Evolutionary conservation across 192 early-diverging fungal species (phyloP), one percentile per base, ranked within the genome.

Genomic region (Coemansia sp.): DNA sequence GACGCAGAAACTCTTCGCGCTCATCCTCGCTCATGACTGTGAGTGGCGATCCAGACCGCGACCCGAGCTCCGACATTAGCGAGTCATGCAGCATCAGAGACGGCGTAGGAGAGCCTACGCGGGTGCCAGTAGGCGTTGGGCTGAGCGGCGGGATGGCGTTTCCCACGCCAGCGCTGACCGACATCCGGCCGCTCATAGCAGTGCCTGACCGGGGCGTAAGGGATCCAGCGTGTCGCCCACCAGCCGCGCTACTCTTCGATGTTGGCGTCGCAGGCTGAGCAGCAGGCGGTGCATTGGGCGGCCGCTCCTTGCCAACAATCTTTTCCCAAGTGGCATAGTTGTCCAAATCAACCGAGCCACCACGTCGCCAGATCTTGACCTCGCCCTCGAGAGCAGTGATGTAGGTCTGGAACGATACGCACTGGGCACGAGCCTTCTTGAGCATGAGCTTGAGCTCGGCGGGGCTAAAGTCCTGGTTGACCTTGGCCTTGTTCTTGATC

Each of bases 401-500:
- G 76, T 97, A 96, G 11, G 85, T 85, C 67, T 96, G 92, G 68
- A 93, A 92, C 2, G 88, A 85, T 16, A 91, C 79, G 24, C 91
- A 84, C 65, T 96, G 91, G 2, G 83, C 71, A 63, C 96, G 95
- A 42, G 91, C 86, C 74, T 91, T 92, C 80, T 96, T 98, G 66
- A 99, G 86, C 61, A 97, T 80, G 3, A 84, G 84, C 85, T 99
- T 99, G 78, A 99, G 91, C 75, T 99, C 98, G 14, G 90, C 88
- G 3, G 94, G 89, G 51, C 89, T 92, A 53, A 97, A 88, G 77
- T 99, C 98, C 60, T 94, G 91, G 78, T 99, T 99, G 74, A 99
- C 87, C 86, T 95, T 96, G 76, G 98, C 96, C 87, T 98, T 98
- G 88, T 99, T 99, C 90, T 97, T 97, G 83, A 99, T 99, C 63